Base-by-base conservation (phyloP, 1,284 basidiomycete species). In the Coniferiporia sulphurascens region DNA sequence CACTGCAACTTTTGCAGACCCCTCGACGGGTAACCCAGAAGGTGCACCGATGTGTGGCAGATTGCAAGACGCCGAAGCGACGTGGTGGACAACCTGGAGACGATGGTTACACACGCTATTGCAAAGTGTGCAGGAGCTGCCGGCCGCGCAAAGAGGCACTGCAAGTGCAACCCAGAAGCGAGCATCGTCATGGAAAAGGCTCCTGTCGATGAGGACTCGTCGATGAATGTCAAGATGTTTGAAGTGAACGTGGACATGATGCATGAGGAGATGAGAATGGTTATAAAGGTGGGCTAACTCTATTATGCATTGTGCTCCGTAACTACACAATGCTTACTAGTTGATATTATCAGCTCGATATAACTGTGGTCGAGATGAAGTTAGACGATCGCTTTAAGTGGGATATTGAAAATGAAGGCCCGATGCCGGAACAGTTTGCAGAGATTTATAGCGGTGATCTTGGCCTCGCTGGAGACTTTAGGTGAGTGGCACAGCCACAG, bases 401-500 rank as follows among this genome's bases (percentile, higher is more conserved):
- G n/a, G n/a, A n/a, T n/a, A n/a, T n/a, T n/a, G n/a, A n/a, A n/a
- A n/a, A n/a, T n/a, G n/a, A n/a, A n/a, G n/a, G n/a, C n/a, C n/a
- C n/a, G n/a, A n/a, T n/a, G n/a, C n/a, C n/a, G n/a, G n/a, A n/a
- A n/a, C n/a, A n/a, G n/a, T n/a, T n/a, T n/a, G n/a, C n/a, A n/a
- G n/a, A n/a, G n/a, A n/a, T n/a, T n/a, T n/a, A n/a, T n/a, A n/a
- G n/a, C n/a, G n/a, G n/a, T n/a, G n/a, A n/a, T n/a, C n/a, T n/a
- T n/a, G n/a, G n/a, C n/a, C n/a, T n/a, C n/a, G n/a, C n/a, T 38
- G 93, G 95, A 44, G 96, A 99, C 73, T 98, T 97, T 78, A 87
- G 82, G 93, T 93, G 70, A 70, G 87, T 75, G 3, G 8, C n/a
- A n/a, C n/a, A n/a, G n/a, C n/a, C 15, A 17, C 44, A 35, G 35